Evolutionary conservation across 225 moss, liverwort and hornwort species (phyloP), one percentile per base, ranked within the genome.

Genomic region (Pseudoscleropodium purum): DNA sequence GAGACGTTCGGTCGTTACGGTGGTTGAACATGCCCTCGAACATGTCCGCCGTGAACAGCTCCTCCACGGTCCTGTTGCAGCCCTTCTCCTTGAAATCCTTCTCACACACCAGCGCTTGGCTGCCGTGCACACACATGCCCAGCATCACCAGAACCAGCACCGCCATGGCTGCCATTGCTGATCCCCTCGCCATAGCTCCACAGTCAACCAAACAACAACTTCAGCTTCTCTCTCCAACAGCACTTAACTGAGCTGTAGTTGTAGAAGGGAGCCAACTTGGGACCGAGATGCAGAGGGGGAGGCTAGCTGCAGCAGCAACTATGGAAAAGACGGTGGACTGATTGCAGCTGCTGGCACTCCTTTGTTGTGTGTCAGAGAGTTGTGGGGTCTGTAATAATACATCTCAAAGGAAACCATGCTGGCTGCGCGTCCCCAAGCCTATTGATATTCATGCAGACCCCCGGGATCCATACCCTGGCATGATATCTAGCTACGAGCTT

Each of bases 11-110:
- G 72, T 93, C 93, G 81, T 97, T 92, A 60, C 92, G 93, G 93
- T 99, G 95, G 85, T 96, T 97, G 81, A 99, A 99, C 88, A 99
- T 94, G 36, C n/a, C 84, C 87, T 94, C 90, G 88, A 96, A 99
- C 84, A 91, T 86, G 36, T 96, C 96, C 31, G 79, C 89, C 3
- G 94, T 90, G 86, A 96, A 89, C 14, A 95, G 83, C 57, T 99
- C 96, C 72, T 85, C 90, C 49, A 99, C 68, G 1, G 96, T 96
- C 87, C 75, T 83, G 86, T 93, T 94, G 87, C 95, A 95, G 0
- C 91, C 94, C 83, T 91, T 87, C 88, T 93, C 94, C 93, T 94
- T 93, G 90, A 75, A 87, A 21, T 90, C 92, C 88, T 94, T 94
- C 87, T 90, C 81, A 76, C 94, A 94, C 80, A 93, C 89, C 74